phyloP scores from a whole-genome alignment of 1,284 basidiomycete species.

The Cerioporus squamosus region DNA sequence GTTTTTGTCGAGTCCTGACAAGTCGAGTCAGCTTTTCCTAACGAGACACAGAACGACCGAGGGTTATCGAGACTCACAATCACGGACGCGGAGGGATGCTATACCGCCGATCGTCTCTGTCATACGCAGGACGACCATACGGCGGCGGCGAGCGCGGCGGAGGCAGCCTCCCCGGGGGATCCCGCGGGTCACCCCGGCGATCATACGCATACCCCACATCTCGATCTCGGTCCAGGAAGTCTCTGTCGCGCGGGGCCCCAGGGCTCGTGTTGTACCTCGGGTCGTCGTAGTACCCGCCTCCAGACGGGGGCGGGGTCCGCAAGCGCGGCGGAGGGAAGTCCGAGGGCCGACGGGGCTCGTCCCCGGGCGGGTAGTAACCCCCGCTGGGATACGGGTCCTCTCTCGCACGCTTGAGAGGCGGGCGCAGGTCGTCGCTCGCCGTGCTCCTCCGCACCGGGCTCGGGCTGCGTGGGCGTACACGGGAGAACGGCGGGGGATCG shows the following conservation, averaged over 20 bases:
- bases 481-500: constrained; percentile 28
- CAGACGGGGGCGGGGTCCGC: constrained; percentile 26
- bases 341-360: constrained; percentile 11
- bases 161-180: constrained; percentile 19
- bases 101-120: constrained; percentile 33
- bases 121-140: constrained; percentile 25
- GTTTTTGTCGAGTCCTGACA: no score
- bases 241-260: constrained; percentile 25
- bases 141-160: constrained; percentile 31
- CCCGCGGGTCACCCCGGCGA: constrained; percentile 19
- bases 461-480: constrained; percentile 39
- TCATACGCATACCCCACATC: constrained; percentile 30
- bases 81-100: constrained; percentile 15
- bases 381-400: constrained; percentile 31
- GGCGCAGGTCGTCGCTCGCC: constrained; percentile 33
- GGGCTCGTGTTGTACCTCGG: constrained; percentile 22
- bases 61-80: constrained; percentile 8
- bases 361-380: constrained; percentile 27
- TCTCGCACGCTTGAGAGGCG: constrained; percentile 37
- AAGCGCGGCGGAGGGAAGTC: constrained; percentile 24
- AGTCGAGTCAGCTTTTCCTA: not conserved
- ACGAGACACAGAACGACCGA: not conserved
- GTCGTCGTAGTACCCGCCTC: constrained; percentile 30
- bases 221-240: constrained; percentile 29
- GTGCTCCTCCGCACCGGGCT: constrained; percentile 26